phyloP scores from a whole-genome alignment of 2,329 filamentous ascomycete species.

The Byssochlamys sp. region DNA sequence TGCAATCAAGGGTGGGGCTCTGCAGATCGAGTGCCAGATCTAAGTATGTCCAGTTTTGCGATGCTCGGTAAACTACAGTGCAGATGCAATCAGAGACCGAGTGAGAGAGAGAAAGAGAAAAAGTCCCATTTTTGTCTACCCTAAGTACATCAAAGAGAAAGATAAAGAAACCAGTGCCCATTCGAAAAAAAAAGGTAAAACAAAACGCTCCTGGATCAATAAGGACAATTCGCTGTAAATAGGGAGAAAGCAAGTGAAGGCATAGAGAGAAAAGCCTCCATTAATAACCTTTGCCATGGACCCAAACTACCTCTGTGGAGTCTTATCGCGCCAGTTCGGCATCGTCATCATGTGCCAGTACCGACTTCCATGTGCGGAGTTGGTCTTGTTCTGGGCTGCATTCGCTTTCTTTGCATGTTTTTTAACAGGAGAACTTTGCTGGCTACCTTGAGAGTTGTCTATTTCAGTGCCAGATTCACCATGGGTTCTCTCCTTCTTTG shows the following conservation, averaged over 20 bases:
- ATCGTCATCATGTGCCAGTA: conserved; percentile 14
- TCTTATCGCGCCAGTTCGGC: conserved; percentile 8
- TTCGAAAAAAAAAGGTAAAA: too few relatives aligned
- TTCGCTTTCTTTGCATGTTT: conserved; percentile 26
- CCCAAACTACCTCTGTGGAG: conserved; percentile 1
- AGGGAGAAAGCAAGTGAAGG: background rate
- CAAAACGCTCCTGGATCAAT: background rate
- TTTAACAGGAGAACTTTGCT: conserved; percentile 27
- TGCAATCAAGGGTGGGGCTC: too few relatives aligned
- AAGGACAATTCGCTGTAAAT: background rate
- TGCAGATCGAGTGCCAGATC: too few relatives aligned
- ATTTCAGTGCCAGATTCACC: background rate
- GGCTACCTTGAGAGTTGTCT: conserved; percentile 6
- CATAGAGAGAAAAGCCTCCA: background rate
- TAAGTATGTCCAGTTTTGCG: too few relatives aligned
- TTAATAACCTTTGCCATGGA: background rate
- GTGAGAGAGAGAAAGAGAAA: too few relatives aligned
- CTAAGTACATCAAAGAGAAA: too few relatives aligned
- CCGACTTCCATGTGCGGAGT: conserved; percentile 6
- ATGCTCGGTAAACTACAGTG: too few relatives aligned
- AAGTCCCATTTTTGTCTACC: too few relatives aligned
- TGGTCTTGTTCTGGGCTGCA: conserved; percentile 18
- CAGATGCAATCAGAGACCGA: too few relatives aligned
- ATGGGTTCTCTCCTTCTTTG: background rate
- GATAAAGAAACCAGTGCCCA: too few relatives aligned